These are phyloP conservation scores for Talaromyces adpressus DNA, from an alignment of 495 filamentous ascomycete genomes.

Conservation along the genomic window DNA sequence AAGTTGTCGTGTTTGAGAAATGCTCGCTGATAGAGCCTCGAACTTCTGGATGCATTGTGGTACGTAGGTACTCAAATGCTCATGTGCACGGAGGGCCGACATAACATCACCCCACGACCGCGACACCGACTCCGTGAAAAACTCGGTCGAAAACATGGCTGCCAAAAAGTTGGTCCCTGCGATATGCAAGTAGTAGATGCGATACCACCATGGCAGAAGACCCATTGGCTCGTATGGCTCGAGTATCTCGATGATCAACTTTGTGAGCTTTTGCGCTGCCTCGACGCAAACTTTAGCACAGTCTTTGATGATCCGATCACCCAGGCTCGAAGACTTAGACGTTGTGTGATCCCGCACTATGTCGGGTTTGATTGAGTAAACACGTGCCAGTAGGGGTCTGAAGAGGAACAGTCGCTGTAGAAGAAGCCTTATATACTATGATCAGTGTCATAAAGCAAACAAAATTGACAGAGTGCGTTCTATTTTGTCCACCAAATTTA, in stretches of 20 bases:
- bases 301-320: constrained; percentile 14
- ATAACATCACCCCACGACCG: constrained; percentile 12
- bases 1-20: not conserved
- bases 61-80: constrained; percentile 14
- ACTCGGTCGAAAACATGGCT: constrained; percentile 15
- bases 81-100: constrained; percentile 13
- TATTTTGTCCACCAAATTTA: not conserved
- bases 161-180: constrained; percentile 17
- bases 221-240: constrained; percentile 13
- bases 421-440: constrained; percentile 8
- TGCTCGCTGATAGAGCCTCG: constrained; percentile 13
- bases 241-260: constrained; percentile 13
- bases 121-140: constrained; percentile 16
- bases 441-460: not conserved
- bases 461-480: not conserved
- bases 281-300: constrained; percentile 17
- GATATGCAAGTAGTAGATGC: constrained; percentile 21
- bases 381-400: constrained; percentile 16
- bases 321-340: constrained; percentile 10
- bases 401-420: constrained; percentile 16
- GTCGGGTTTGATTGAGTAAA: constrained; percentile 14
- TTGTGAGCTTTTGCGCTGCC: constrained; percentile 13
- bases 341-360: not conserved
- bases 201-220: constrained; percentile 18
- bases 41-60: constrained; percentile 14